phyloP scores from a whole-genome alignment of 768 basidiomycete species.

The Fomitopsis serialis region DNA sequence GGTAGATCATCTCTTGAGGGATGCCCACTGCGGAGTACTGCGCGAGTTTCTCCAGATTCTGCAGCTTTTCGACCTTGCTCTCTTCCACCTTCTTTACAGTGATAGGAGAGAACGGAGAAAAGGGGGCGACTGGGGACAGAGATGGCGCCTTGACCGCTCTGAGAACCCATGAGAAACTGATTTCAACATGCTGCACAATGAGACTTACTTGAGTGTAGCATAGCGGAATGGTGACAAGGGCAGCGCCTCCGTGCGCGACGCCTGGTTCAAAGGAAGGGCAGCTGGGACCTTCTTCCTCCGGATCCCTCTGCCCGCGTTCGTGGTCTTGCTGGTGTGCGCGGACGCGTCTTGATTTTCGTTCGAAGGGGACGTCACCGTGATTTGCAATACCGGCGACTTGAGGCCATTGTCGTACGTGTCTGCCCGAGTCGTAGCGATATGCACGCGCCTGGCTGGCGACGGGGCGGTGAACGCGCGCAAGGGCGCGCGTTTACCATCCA shows the following conservation, averaged over 20 bases:
- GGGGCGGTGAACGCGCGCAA: not conserved
- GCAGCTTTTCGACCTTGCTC: conserved; percentile 7
- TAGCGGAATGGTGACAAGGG: conserved; percentile 8
- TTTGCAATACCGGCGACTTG: not conserved
- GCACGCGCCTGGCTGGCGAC: not conserved
- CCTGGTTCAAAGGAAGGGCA: not conserved
- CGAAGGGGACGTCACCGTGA: not conserved
- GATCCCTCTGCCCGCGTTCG: not conserved
- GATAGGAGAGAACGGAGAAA: conserved; percentile 9
- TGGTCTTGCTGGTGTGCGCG: not conserved
- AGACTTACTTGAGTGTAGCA: conserved; percentile 7
- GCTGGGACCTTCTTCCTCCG: conserved; percentile 4
- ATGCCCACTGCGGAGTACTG: conserved; percentile 6
- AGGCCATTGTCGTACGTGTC: not conserved
- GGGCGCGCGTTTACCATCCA: not conserved
- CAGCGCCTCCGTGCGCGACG: not conserved
- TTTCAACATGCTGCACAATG: too few species aligned
- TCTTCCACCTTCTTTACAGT: conserved; percentile 7
- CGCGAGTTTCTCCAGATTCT: conserved; percentile 12
- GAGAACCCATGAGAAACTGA: not conserved
- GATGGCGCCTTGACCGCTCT: conserved; percentile 2
- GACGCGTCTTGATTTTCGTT: not conserved
- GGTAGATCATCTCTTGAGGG: conserved; percentile 16
- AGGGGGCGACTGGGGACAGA: conserved; percentile 1
- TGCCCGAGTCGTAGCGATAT: not conserved